Evolutionary conservation across 2,329 filamentous ascomycete species (phyloP).

Genomic region (Pseudogymnoascus sp.): DNA sequence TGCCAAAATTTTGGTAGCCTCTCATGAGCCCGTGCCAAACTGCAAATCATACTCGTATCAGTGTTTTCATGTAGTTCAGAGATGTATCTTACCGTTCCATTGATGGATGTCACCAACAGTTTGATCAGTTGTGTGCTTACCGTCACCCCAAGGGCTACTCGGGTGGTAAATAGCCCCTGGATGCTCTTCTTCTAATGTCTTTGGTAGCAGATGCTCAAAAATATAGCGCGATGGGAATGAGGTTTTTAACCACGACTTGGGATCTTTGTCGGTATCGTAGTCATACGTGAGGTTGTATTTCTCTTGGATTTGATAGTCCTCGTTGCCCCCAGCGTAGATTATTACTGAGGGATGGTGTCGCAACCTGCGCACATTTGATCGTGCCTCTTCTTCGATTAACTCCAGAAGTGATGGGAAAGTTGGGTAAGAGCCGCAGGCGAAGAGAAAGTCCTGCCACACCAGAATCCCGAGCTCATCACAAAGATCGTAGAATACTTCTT

Average conservation of each 20-base stretch:
- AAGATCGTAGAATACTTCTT: conserved; percentile 64
- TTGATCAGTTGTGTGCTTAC: conserved; percentile 54
- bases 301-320: conserved; percentile 58
- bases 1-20: conserved; percentile 43
- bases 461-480: conserved; percentile 73
- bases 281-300: conserved; percentile 24
- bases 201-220: conserved; percentile 59
- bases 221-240: conserved; percentile 25
- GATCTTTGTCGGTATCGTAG: conserved; percentile 20
- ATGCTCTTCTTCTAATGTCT: conserved; percentile 59
- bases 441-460: conserved; percentile 88
- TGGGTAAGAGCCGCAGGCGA: conserved; percentile 74
- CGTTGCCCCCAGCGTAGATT: conserved; percentile 79
- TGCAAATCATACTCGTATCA: conserved; percentile 15
- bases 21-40: conserved; percentile 49
- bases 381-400: conserved; percentile 53
- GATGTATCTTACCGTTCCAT: conserved; percentile 38
- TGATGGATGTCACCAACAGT: conserved; percentile 49
- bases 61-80: background rate
- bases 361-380: conserved; percentile 61
- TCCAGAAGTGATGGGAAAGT: conserved; percentile 52
- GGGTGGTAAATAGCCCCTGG: conserved; percentile 71
- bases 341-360: conserved; percentile 69
- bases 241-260: conserved; percentile 20
- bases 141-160: conserved; percentile 71